A percentile compares a stretch with the other conserved stretches of the same genome.
Evolutionary conservation across 179 eudicot genomes (phyloP).

Genomic region (Beta corolliflora): DNA sequence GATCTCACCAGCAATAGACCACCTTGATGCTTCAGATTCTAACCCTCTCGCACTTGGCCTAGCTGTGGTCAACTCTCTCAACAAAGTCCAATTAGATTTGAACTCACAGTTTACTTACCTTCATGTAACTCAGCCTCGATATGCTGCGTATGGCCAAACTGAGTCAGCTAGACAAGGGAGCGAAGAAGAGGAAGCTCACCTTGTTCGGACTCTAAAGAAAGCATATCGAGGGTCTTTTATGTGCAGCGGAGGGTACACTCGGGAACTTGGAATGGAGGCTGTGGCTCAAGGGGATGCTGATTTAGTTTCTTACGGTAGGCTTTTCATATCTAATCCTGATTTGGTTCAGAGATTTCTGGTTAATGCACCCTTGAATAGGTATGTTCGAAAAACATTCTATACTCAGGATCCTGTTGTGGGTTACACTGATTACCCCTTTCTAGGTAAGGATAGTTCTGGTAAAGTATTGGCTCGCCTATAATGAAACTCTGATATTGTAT

Average conservation of each 20-base stretch:
- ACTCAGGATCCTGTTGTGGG: slow-evolving; percentile 78
- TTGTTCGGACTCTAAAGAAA: slow-evolving; percentile 50
- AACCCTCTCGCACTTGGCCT: slow-evolving; percentile 71
- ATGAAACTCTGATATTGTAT: background rate
- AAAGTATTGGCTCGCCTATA: slow-evolving; percentile 27
- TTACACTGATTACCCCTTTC: slow-evolving; percentile 76
- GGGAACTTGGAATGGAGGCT: slow-evolving; percentile 63
- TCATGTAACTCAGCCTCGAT: slow-evolving; percentile 81
- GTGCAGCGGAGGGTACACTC: slow-evolving; percentile 69
- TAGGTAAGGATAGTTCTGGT: slow-evolving; percentile 25
- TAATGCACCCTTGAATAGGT: slow-evolving; percentile 61
- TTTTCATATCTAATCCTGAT: slow-evolving; percentile 76
- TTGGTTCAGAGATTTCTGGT: slow-evolving; percentile 60
- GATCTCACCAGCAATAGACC: slow-evolving; percentile 80
- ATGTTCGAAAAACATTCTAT: slow-evolving; percentile 67
- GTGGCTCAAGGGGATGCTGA: slow-evolving; percentile 72
- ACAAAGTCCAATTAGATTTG: slow-evolving; percentile 45
- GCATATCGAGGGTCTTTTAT: slow-evolving; percentile 66
- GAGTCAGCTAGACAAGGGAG: slow-evolving; percentile 56
- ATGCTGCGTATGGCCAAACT: slow-evolving; percentile 64
- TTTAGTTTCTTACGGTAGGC: slow-evolving; percentile 68
- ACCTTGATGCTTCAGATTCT: slow-evolving; percentile 75
- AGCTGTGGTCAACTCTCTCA: slow-evolving; percentile 61
- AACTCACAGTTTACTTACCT: slow-evolving; percentile 54
- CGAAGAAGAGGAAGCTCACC: slow-evolving; percentile 53